Evolutionary conservation across 2,329 filamentous ascomycete genomes (phyloP).

Genomic region (Diaporthe sp.): DNA sequence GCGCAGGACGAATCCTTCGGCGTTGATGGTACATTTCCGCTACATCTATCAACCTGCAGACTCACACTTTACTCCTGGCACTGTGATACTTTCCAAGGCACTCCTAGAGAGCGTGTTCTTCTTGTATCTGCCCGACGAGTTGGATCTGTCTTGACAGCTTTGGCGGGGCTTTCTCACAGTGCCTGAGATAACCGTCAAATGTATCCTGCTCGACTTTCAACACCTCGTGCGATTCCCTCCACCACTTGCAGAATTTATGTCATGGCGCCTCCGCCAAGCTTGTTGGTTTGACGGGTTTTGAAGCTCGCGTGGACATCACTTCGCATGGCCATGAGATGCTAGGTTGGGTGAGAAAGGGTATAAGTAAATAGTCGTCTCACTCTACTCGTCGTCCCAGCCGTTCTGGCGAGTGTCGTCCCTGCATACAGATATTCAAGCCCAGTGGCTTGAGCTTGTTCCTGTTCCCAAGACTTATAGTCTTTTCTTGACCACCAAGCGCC

Average conservation of each 20-base stretch:
- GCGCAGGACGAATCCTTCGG: slow-evolving; percentile 7
- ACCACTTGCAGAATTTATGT: background rate
- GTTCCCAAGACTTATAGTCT: background rate
- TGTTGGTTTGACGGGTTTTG: background rate
- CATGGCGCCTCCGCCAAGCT: slow-evolving; percentile 17
- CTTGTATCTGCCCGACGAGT: background rate
- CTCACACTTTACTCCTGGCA: background rate
- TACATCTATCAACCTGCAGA: background rate
- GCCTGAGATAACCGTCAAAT: background rate
- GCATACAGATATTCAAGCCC: background rate
- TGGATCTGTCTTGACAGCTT: background rate
- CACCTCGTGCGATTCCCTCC: background rate
- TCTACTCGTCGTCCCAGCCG: background rate
- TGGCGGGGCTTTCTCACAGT: slow-evolving; percentile 13
- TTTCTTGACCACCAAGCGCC: slow-evolving; percentile 5
- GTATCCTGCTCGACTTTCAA: background rate
- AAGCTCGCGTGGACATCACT: background rate
- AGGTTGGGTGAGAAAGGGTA: background rate
- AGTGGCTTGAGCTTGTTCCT: slow-evolving; percentile 14
- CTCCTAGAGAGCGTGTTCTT: background rate
- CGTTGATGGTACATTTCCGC: background rate
- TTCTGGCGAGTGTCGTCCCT: background rate
- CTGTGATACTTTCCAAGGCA: background rate
- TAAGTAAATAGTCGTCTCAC: slow-evolving; percentile 15
- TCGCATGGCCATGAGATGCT: background rate